A percentile compares a stretch with the other conserved stretches of the same genome.
These are phyloP conservation scores for Aspergillus piperis DNA, from an alignment of 2,329 filamentous ascomycete genomes.

Conservation along the genomic window DNA sequence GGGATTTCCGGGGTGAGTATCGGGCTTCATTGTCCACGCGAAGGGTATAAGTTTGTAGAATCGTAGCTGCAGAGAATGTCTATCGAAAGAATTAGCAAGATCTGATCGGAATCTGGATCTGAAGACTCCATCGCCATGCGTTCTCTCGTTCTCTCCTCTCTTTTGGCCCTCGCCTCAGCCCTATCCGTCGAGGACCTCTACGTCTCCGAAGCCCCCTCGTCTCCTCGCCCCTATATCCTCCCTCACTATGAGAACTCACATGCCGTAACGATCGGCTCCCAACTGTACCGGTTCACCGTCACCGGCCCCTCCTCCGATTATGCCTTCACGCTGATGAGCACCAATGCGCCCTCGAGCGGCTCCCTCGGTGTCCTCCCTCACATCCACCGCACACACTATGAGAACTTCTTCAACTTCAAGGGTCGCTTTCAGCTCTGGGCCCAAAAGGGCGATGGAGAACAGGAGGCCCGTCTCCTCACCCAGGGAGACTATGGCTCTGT, in stretches of 20 bases:
- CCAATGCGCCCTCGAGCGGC: constrained; percentile 42
- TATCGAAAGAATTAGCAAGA: not conserved
- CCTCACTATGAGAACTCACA: constrained; percentile 36
- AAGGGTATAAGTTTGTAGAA: not conserved
- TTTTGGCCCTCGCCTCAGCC: constrained; percentile 6
- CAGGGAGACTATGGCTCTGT: constrained; percentile 52
- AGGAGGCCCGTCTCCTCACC: constrained; percentile 44
- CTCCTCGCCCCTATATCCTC: constrained; percentile 40
- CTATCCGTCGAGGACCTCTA: constrained; percentile 25
- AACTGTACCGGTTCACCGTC: constrained; percentile 47
- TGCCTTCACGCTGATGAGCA: constrained; percentile 50
- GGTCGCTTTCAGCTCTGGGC: constrained; percentile 52
- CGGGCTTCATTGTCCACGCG: not conserved
- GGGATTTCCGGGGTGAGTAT: not conserved
- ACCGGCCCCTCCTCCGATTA: constrained; percentile 49
- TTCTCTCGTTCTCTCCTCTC: constrained; percentile 9
- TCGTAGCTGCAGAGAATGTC: not conserved
- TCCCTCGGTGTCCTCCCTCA: constrained; percentile 48
- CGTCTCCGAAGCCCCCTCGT: constrained; percentile 33
- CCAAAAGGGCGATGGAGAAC: constrained; percentile 32
- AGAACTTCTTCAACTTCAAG: constrained; percentile 51
- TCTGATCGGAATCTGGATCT: not conserved
- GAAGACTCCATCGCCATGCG: not conserved
- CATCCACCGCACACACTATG: constrained; percentile 46
- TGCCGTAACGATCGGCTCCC: constrained; percentile 38